Evolutionary conservation across 192 early-diverging fungal species (phyloP).

Genomic region (Phlyctochytrium bullatum): DNA sequence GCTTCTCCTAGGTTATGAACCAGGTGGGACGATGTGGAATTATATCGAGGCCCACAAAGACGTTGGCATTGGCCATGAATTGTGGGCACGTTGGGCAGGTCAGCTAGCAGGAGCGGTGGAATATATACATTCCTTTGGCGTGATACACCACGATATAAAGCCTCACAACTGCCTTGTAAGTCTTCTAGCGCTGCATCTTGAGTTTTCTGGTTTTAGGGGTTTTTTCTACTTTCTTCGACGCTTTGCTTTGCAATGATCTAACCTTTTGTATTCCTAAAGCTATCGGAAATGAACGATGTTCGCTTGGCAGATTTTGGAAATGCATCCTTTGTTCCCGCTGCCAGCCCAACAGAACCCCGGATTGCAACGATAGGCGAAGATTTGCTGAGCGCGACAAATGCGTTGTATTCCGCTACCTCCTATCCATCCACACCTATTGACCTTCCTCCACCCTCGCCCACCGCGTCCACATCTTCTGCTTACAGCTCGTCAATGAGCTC

Average conservation of each 20-base stretch:
- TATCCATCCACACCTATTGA: background rate
- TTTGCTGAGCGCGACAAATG: background rate
- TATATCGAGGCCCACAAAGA: constrained; percentile 34
- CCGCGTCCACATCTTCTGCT: background rate
- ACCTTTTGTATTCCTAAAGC: constrained; percentile 28
- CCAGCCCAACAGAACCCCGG: background rate
- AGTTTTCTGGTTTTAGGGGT: constrained; percentile 6
- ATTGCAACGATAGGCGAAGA: too few relatives aligned
- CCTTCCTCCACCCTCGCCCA: constrained; percentile 1
- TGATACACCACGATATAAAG: constrained; percentile 61
- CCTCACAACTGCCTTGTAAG: constrained; percentile 58
- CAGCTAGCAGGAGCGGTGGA: constrained; percentile 46
- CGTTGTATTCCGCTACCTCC: background rate
- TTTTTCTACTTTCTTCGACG: constrained; percentile 17
- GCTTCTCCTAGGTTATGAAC: constrained; percentile 45
- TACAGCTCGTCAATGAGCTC: constrained; percentile 18
- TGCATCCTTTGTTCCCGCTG: constrained; percentile 45
- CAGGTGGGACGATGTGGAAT: constrained; percentile 51
- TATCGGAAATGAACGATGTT: constrained; percentile 42
- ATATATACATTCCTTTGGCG: constrained; percentile 46
- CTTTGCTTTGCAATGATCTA: background rate
- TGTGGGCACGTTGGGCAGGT: constrained; percentile 52
- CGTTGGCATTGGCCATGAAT: constrained; percentile 31
- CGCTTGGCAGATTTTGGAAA: constrained; percentile 56
- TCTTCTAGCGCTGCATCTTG: background rate